Conservation (phyloP, 2,329 filamentous ascomycete species). For the Epichloe coenophiala region DNA sequence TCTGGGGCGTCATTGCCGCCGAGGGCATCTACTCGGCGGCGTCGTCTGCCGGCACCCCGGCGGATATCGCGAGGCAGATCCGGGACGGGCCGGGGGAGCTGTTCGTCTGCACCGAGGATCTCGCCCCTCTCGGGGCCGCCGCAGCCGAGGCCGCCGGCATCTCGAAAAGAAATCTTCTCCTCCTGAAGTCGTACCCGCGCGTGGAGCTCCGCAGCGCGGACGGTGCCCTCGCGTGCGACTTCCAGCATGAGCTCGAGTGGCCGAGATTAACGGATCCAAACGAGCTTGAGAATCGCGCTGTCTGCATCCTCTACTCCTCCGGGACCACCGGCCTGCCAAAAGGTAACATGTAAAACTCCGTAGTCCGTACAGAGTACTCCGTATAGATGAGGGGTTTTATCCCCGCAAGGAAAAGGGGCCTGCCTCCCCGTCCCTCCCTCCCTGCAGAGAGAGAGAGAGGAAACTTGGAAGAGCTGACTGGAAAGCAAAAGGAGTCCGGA, state of each 20-base stretch:
- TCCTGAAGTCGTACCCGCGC: conserved; percentile 28
- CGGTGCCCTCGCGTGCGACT: conserved; percentile 12
- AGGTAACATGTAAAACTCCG: conserved; percentile 11
- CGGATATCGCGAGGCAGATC: conserved; percentile 35
- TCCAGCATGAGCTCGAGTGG: conserved; percentile 34
- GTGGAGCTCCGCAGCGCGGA: conserved; percentile 15
- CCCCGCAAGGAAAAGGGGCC: no score
- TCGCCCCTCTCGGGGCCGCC: conserved; percentile 30
- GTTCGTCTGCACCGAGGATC: conserved; percentile 33
- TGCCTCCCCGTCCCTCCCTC: no score
- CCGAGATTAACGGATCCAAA: conserved; percentile 34
- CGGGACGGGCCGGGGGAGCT: conserved; percentile 23
- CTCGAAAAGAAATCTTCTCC: conserved; percentile 30
- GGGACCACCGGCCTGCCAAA: conserved; percentile 36
- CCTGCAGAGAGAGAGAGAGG: no score
- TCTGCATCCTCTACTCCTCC: conserved; percentile 32
- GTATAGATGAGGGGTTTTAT: not conserved
- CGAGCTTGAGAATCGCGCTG: conserved; percentile 26
- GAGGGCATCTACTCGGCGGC: conserved; percentile 46
- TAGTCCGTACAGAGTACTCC: no score
- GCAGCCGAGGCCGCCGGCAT: conserved; percentile 35
- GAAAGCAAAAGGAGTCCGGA: conserved; percentile 19
- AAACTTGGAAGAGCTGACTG: not conserved
- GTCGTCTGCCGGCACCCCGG: conserved; percentile 32
- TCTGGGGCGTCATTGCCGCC: conserved; percentile 43